Conservation (phyloP, 768 basidiomycete genomes). For the Pleurotus salmoneostramineus region DNA sequence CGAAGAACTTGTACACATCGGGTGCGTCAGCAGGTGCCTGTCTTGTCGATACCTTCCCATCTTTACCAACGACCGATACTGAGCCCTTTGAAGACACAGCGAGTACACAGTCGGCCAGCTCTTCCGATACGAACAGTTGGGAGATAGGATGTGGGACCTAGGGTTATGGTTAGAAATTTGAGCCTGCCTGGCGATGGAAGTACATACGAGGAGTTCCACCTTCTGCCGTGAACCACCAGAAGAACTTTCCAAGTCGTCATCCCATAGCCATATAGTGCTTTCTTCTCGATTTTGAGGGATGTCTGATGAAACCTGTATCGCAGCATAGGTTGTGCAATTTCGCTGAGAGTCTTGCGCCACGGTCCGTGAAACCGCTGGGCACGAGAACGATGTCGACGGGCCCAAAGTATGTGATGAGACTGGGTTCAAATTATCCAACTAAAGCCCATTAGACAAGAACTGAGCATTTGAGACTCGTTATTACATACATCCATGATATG, state of each 20-base stretch:
- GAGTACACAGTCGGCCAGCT: conserved; percentile 20
- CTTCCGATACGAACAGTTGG: conserved; percentile 19
- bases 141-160: conserved; percentile 42
- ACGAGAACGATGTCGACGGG: conserved; percentile 58
- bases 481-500: conserved; percentile 67
- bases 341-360: conserved; percentile 26
- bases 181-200: neutral
- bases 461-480: neutral
- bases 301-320: conserved; percentile 45
- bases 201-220: conserved; percentile 31
- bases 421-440: conserved; percentile 65
- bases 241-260: conserved; percentile 40
- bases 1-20: conserved; percentile 20
- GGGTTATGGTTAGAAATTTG: conserved; percentile 9
- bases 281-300: conserved; percentile 33
- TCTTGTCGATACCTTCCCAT: conserved; percentile 19
- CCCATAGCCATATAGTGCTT: conserved; percentile 61
- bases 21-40: conserved; percentile 10
- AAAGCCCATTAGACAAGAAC: neutral
- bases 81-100: conserved; percentile 26
- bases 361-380: conserved; percentile 47
- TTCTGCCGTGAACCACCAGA: conserved; percentile 30
- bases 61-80: conserved; percentile 25
- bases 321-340: conserved; percentile 52
- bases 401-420: conserved; percentile 67